Evolutionary conservation across 352 stramenopile species (phyloP).

Genomic region (Phytophthora citricola): DNA sequence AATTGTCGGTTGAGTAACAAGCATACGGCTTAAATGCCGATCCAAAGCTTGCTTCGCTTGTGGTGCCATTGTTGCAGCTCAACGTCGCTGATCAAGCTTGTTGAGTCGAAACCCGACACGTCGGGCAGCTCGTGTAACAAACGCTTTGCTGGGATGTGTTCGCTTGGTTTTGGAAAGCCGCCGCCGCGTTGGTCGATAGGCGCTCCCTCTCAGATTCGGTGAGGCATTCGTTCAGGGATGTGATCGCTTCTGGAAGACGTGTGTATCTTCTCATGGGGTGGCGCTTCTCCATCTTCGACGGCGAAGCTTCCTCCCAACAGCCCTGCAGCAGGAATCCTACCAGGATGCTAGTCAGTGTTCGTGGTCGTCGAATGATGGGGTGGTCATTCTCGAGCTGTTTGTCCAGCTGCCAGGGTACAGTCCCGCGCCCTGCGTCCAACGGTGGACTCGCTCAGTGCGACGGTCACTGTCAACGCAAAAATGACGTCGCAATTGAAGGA

Average conservation of each 20-base stretch:
- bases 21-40: no score
- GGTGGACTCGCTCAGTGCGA: conserved; percentile 5
- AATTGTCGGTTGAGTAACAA: no score
- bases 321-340: no score
- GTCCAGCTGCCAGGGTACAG: conserved; percentile 25
- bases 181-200: neutral
- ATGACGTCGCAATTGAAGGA: no score
- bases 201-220: conserved; percentile 12
- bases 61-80: neutral
- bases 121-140: no score
- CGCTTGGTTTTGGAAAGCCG: conserved; percentile 1
- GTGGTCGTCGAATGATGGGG: neutral
- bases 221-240: conserved; percentile 1
- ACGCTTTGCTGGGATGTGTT: conserved; percentile 2
- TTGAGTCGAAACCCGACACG: neutral
- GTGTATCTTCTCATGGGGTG: conserved; percentile 1
- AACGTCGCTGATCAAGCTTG: neutral
- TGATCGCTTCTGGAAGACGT: neutral
- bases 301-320: neutral
- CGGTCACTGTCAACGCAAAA: conserved; percentile 2
- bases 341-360: conserved; percentile 9
- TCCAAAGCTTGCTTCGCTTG: no score
- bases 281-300: conserved; percentile 4
- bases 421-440: conserved; percentile 18
- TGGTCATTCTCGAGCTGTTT: conserved; percentile 11